phyloP scores from a whole-genome alignment of 352 stramenopile species.

The Plasmopara viticola region DNA sequence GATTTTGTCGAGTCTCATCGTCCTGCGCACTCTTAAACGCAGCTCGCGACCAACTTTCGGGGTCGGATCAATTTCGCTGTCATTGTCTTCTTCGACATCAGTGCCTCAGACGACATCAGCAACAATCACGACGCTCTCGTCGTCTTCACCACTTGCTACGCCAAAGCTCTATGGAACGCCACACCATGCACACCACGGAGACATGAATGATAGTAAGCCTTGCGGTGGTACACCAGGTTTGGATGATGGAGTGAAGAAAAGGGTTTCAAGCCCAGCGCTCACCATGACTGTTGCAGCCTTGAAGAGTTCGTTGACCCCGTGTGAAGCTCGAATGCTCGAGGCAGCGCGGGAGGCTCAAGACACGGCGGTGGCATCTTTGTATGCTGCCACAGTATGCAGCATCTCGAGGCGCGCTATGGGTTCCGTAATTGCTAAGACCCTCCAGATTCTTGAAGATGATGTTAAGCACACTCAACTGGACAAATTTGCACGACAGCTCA shows the following conservation, averaged over 20 bases:
- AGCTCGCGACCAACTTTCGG: conserved; percentile 38
- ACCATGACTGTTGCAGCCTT: conserved; percentile 25
- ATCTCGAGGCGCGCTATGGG: conserved; percentile 74
- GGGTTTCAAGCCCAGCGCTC: conserved; percentile 4
- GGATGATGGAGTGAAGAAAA: conserved; percentile 21
- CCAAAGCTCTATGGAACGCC: conserved; percentile 28
- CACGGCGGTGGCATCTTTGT: conserved; percentile 64
- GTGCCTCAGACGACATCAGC: conserved; percentile 24
- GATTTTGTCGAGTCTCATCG: conserved; percentile 71
- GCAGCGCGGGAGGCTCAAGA: conserved; percentile 59
- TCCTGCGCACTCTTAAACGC: conserved; percentile 62
- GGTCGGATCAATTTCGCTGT: conserved; percentile 35
- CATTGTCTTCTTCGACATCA: conserved; percentile 31
- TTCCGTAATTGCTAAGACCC: conserved; percentile 73
- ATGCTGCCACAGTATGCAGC: conserved; percentile 73
- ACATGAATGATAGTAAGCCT: conserved; percentile 19
- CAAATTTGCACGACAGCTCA: conserved; percentile 58
- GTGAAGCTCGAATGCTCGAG: conserved; percentile 47
- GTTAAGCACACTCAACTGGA: conserved; percentile 53
- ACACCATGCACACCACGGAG: conserved; percentile 19
- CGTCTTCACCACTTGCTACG: conserved; percentile 29
- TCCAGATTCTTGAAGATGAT: conserved; percentile 80
- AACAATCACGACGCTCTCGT: conserved; percentile 29
- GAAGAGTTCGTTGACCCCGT: conserved; percentile 34
- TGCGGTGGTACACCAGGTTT: conserved; percentile 19